Base-by-base conservation (phyloP, 495 filamentous ascomycete species). In the Penicillium lagena region DNA sequence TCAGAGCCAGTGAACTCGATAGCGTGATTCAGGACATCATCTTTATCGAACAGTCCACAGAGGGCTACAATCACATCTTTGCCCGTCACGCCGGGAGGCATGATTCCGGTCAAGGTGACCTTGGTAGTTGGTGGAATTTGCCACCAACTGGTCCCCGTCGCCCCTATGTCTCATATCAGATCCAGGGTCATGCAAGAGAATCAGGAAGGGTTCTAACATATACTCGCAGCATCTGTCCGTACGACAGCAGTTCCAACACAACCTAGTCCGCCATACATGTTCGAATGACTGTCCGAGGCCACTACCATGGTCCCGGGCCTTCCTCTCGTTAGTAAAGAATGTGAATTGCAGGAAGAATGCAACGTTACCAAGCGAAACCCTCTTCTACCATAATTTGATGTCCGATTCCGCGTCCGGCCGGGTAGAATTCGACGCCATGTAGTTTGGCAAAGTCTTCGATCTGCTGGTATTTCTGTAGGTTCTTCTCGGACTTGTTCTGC, bases 21-120 rank as follows among this genome's bases (percentile, higher is more conserved):
- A 9, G 83, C 83, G 66, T 96, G 89, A 64, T 97, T 98, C 7
- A 96, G 71, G 0, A 96, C 93, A 36, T 96, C 87, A 52, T 94
- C 88, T 27, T 85, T 80, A 60, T 87, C 86, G 71, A 97, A 94
- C 9, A 96, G 63, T 7, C 85, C 87, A 50, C 90, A 95, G 2
- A 97, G 71, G 0, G 89, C 85, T 12, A 97, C 81, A 58, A 98
- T 97, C 12, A 96, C 85, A 66, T 98, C 91, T 66, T 97, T 98
- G 35, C 89, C 91, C 0, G 89, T 91, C 1, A 96, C 93, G 5
- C 93, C 93, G 2, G 61, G 62, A 0, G 88, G 90, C 8, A 96
- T 59, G 2, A 76, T 59, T 10, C 93, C 90, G 0, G 76, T 87
- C 12, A 98, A 72, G 0, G 78, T 89, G 9, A 96, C 78, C 59